Evolutionary conservation across 1,284 basidiomycete genomes (phyloP).

Genomic region (Irpex sp.): DNA sequence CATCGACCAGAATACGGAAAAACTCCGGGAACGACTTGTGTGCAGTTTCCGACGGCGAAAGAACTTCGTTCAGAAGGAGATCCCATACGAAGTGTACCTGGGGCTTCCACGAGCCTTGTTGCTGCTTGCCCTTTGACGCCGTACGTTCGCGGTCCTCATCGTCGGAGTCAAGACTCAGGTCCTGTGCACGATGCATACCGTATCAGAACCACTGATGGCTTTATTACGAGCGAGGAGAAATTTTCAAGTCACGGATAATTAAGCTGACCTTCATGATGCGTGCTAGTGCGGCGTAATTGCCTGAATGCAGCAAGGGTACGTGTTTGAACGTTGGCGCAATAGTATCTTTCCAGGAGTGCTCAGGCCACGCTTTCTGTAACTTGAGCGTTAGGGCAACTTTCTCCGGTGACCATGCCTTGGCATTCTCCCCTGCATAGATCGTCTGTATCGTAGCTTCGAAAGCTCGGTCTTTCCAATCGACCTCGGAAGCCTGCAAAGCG

Average conservation of each 20-base stretch:
- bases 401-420: slow-evolving; percentile 77
- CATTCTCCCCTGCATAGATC: slow-evolving; percentile 44
- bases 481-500: slow-evolving; percentile 51
- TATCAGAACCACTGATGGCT: neutral
- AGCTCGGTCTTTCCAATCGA: slow-evolving; percentile 74
- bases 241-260: too few species aligned
- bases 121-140: slow-evolving; percentile 39
- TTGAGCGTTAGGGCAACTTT: slow-evolving; percentile 81
- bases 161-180: slow-evolving; percentile 55
- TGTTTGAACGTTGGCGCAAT: slow-evolving; percentile 80
- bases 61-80: slow-evolving; percentile 73
- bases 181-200: slow-evolving; percentile 33
- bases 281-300: slow-evolving; percentile 75
- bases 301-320: slow-evolving; percentile 58
- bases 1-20: slow-evolving; percentile 88
- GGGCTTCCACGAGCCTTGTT: slow-evolving; percentile 68
- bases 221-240: neutral
- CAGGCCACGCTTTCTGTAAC: slow-evolving; percentile 57
- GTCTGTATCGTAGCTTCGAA: slow-evolving; percentile 47
- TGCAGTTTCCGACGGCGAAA: slow-evolving; percentile 41
- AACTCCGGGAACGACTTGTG: slow-evolving; percentile 82
- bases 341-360: slow-evolving; percentile 67
- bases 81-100: slow-evolving; percentile 94
- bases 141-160: slow-evolving; percentile 29
- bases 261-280: slow-evolving; percentile 70